A percentile compares a stretch with the other conserved stretches of the same genome.
Evolutionary conservation across 345 rosid genomes (phyloP).

Genomic region (Populus pruinosa): DNA sequence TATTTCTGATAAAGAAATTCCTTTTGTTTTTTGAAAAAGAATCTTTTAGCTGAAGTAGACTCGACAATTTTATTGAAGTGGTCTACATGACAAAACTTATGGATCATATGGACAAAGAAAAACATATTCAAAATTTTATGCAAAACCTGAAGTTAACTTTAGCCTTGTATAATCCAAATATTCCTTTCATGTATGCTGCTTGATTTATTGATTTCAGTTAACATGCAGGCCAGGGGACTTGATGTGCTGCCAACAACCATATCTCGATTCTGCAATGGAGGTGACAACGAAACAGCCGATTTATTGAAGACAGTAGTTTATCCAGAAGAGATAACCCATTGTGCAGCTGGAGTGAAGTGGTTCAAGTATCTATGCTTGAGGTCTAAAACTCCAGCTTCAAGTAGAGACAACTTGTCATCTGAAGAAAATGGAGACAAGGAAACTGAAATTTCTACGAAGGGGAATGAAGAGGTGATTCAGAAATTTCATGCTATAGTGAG

Average conservation of each 20-base stretch:
- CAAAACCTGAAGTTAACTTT: not conserved
- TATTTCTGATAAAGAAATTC: not conserved
- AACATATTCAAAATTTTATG: not conserved
- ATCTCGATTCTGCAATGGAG: slow-evolving; percentile 74
- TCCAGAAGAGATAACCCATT: slow-evolving; percentile 90
- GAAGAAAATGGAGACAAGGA: slow-evolving; percentile 23
- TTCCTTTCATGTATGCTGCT: not conserved
- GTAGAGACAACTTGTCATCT: slow-evolving; percentile 12
- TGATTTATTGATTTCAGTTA: not conserved
- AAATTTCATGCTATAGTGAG: slow-evolving; percentile 67
- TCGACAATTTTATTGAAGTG: not conserved
- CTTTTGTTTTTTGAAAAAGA: no score
- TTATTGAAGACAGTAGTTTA: slow-evolving; percentile 68
- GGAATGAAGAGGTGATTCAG: slow-evolving; percentile 45
- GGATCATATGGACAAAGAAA: not conserved
- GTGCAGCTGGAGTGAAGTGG: slow-evolving; percentile 95
- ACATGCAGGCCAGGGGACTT: slow-evolving; percentile 82
- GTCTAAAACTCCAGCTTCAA: slow-evolving; percentile 27
- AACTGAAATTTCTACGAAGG: slow-evolving; percentile 21
- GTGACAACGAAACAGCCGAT: slow-evolving; percentile 71
- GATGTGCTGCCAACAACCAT: slow-evolving; percentile 88
- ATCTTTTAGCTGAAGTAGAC: not conserved
- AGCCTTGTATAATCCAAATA: not conserved
- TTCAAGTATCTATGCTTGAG: slow-evolving; percentile 68
- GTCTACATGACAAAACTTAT: not conserved